A percentile compares a stretch with the other conserved stretches of the same genome.
Conservation (phyloP, 2,329 filamentous ascomycete species). For the Colletotrichum melonis region DNA sequence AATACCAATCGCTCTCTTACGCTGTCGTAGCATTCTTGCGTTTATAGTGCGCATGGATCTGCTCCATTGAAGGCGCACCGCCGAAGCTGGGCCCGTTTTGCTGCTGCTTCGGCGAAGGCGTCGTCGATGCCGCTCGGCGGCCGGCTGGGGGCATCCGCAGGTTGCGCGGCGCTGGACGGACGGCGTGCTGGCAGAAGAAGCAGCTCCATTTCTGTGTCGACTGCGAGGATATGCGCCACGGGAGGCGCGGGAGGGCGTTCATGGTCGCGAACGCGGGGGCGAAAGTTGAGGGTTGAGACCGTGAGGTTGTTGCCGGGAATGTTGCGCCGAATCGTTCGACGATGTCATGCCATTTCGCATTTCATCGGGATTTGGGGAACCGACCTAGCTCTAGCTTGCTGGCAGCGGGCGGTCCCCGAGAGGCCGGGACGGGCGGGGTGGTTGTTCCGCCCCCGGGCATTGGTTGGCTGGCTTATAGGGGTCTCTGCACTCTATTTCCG, state of each 20-base stretch:
- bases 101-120: conserved; percentile 42
- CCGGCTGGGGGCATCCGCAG: conserved; percentile 9
- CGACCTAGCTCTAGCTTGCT: neutral
- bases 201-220: conserved; percentile 48
- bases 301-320: neutral
- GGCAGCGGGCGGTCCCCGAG: conserved; percentile 7
- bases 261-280: conserved; percentile 42
- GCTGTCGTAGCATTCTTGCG: conserved; percentile 73
- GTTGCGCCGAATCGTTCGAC: neutral
- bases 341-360: conserved; percentile 19
- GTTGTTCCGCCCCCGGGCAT: conserved; percentile 23
- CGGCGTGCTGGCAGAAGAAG: conserved; percentile 49
- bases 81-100: conserved; percentile 38
- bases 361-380: conserved; percentile 13
- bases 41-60: conserved; percentile 72
- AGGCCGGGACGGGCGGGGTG: conserved; percentile 11
- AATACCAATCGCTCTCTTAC: conserved; percentile 39
- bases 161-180: conserved; percentile 41
- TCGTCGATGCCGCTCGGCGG: conserved; percentile 45
- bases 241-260: conserved; percentile 52
- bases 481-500: neutral
- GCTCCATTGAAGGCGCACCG: conserved; percentile 63
- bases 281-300: neutral
- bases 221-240: conserved; percentile 44
- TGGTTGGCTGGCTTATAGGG: neutral